Evolutionary conservation across 306 rosid species (phyloP), one percentile per base, ranked within the genome.

Genomic region (Purshia tridentata): DNA sequence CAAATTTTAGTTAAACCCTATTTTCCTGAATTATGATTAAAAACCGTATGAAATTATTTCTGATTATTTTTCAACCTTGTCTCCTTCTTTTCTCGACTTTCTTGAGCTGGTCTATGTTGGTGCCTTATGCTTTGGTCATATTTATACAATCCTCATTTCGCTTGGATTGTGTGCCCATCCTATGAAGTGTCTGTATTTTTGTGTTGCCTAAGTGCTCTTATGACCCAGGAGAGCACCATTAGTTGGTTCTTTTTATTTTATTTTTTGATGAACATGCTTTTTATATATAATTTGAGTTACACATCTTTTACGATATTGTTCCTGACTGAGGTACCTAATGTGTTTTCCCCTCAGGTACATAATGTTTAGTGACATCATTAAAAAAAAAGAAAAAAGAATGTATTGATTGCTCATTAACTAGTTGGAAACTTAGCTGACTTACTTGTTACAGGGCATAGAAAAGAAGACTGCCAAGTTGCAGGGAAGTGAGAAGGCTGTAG

Each of bases 401-500:
- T 18, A 19, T 59, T 47, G 50, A 13, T 69, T 12, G n/a, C 44
- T 64, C 44, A 72, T 67, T 65, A 52, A 50, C 50, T 66, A 3
- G 70, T 66, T 39, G 58, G 74, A 78, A 88, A 67, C 35, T 79
- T 72, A 82, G 72, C 75, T 22, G 70, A 70, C 37, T 66, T 80
- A 37, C 74, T 75, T 83, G 78, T 66, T 83, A 65, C 83, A 94
- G 99, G 99, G 99, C 61, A 94, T 94, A 68, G 99, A 94, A 75
- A 94, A 94, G 88, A 94, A 94, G 89, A 91, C 91, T 40, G 88
- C 95, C 78, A 94, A 87, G 86, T 85, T 94, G 84, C 84, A 85
- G 86, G 99, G 99, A 75, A 72, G 81, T 79, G 99, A 94, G 87
- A 94, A 91, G 77, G 92, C 82, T 84, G 99, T 91, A 45, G 99